Conservation (phyloP, 805 yeast species). For the Wickerhamia fluorescens region DNA sequence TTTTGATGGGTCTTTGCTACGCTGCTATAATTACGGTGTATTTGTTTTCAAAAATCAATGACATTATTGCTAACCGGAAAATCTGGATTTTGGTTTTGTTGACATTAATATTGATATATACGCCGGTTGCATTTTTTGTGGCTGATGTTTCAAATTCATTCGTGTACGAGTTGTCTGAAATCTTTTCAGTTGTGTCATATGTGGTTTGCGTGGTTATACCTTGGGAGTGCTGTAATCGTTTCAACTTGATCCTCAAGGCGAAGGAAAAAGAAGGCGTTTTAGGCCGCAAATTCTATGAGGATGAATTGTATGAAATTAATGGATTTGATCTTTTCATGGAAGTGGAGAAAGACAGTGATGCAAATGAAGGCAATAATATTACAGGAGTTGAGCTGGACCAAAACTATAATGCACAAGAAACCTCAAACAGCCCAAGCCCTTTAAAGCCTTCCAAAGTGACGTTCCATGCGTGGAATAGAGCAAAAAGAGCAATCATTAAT, state of each 20-base stretch:
- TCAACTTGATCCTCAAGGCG: conserved; percentile 47
- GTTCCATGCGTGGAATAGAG: conserved; percentile 7
- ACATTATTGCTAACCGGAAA: conserved; percentile 39
- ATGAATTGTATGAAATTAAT: conserved; percentile 43
- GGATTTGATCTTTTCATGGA: conserved; percentile 34
- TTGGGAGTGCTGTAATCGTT: conserved; percentile 81
- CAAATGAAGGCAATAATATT: no score
- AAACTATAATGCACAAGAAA: neutral
- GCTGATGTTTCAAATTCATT: conserved; percentile 72
- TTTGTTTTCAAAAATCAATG: conserved; percentile 43
- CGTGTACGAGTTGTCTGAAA: conserved; percentile 67
- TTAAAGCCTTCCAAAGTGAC: no score
- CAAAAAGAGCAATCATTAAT: conserved; percentile 34
- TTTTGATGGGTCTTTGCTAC: conserved; percentile 63
- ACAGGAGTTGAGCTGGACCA: no score
- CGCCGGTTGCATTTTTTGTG: conserved; percentile 64
- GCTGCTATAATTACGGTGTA: conserved; percentile 57
- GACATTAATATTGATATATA: conserved; percentile 47
- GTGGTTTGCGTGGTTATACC: conserved; percentile 65
- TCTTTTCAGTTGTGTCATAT: conserved; percentile 67
- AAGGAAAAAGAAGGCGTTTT: conserved; percentile 65
- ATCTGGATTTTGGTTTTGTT: conserved; percentile 52
- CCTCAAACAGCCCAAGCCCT: conserved; percentile 2
- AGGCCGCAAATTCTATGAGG: conserved; percentile 71
- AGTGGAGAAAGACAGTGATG: conserved; percentile 19